These are phyloP conservation scores for Geranium brycei DNA, from an alignment of 345 rosid species.

Conservation along the genomic window DNA sequence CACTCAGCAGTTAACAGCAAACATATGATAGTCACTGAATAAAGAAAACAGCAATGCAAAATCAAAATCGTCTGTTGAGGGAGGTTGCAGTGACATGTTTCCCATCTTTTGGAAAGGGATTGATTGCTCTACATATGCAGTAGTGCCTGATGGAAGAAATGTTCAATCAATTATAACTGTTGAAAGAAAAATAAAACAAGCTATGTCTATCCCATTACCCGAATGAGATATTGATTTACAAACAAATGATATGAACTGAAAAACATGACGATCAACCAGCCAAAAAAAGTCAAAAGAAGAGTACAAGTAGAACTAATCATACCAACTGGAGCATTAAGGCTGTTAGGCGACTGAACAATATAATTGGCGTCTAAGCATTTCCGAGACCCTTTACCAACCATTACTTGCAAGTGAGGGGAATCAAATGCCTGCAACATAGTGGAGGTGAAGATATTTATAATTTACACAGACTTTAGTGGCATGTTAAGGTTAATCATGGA, in stretches of 20 bases:
- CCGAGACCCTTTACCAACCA: constrained; percentile 54
- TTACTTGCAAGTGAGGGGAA: constrained; percentile 54
- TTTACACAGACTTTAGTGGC: not conserved
- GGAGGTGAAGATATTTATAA: not conserved
- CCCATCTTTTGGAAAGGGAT: constrained; percentile 66
- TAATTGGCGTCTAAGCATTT: constrained; percentile 74
- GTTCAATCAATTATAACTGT: not conserved
- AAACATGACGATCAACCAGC: not conserved
- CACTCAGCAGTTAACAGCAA: constrained; percentile 4
- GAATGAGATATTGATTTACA: not conserved
- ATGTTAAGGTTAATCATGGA: not conserved
- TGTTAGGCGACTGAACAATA: constrained; percentile 54
- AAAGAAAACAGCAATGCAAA: not conserved
- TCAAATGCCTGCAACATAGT: constrained; percentile 52
- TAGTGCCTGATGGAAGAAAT: constrained; percentile 38
- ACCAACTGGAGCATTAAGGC: constrained; percentile 64
- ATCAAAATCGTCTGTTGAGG: not conserved
- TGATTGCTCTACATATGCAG: constrained; percentile 59
- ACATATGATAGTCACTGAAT: not conserved
- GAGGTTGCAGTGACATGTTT: constrained; percentile 40
- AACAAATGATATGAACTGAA: not conserved
- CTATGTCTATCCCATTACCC: not conserved
- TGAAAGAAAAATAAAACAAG: not conserved
- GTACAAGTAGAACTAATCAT: constrained; percentile 8
- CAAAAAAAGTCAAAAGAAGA: not conserved